Evolutionary conservation across 345 rosid genomes (phyloP).

Genomic region (Reutealis trisperma): DNA sequence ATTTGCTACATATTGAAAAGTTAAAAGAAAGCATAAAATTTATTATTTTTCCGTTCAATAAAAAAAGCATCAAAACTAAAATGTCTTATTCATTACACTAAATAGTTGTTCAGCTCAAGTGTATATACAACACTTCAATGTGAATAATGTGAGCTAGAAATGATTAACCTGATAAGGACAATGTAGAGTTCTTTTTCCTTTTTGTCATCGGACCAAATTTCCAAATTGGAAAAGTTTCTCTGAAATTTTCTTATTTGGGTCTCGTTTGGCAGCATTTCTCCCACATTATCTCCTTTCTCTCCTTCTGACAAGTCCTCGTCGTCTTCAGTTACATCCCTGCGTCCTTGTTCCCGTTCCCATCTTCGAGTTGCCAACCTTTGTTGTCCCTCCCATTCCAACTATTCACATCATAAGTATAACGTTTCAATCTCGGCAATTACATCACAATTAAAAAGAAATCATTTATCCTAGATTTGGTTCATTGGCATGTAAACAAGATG

Average conservation of each 20-base stretch:
- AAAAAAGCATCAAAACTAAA: not conserved
- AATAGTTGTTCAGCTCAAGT: slow-evolving; percentile 7
- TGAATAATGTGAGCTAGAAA: not conserved
- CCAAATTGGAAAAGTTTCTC: slow-evolving; percentile 69
- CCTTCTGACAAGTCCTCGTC: slow-evolving; percentile 95
- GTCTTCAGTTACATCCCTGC: slow-evolving; percentile 78
- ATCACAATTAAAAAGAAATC: not conserved
- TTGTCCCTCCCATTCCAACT: slow-evolving; percentile 78
- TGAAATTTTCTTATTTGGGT: slow-evolving; percentile 65
- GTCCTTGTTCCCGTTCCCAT: slow-evolving; percentile 83
- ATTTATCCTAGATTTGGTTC: not conserved
- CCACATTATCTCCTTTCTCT: slow-evolving; percentile 77
- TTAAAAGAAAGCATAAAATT: not conserved
- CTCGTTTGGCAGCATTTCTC: slow-evolving; percentile 59
- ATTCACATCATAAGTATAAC: slow-evolving; percentile 11
- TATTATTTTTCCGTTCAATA: no score
- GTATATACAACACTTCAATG: not conserved
- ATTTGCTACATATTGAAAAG: not conserved
- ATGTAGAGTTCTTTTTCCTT: slow-evolving; percentile 85
- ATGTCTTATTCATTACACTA: not conserved
- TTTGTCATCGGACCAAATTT: slow-evolving; percentile 95
- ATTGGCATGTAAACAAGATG: not conserved
- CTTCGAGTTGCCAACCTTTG: slow-evolving; percentile 65
- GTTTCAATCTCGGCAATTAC: not conserved
- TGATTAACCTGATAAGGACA: slow-evolving; percentile 78